Conservation (phyloP, 768 basidiomycete genomes). For the Leccinum olivaceopallidum region DNA sequence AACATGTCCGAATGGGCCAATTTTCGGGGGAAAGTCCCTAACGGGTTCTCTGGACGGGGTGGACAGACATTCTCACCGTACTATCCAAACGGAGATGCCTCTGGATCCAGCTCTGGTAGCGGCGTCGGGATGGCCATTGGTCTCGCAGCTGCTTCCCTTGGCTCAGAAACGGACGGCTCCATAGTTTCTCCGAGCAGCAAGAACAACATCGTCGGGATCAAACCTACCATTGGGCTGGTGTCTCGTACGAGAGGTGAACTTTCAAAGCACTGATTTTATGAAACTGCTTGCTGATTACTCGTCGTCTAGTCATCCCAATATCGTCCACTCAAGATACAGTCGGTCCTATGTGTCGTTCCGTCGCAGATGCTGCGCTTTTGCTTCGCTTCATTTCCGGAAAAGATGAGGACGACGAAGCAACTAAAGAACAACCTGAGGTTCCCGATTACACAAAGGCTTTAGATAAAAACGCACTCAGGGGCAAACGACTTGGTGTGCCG, state of each 20-base stretch:
- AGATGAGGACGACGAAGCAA: slow-evolving; percentile 54
- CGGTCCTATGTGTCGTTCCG: slow-evolving; percentile 55
- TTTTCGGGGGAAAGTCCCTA: slow-evolving; percentile 39
- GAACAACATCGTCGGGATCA: slow-evolving; percentile 45
- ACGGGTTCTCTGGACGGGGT: slow-evolving; percentile 48
- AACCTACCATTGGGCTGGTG: slow-evolving; percentile 42
- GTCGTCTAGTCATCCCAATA: slow-evolving; percentile 50
- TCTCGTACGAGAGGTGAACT: slow-evolving; percentile 37
- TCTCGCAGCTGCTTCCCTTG: slow-evolving; percentile 43
- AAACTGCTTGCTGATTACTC: neutral
- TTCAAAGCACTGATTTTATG: neutral
- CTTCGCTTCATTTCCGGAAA: slow-evolving; percentile 53
- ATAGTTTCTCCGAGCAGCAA: slow-evolving; percentile 43
- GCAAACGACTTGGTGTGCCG: slow-evolving; percentile 57
- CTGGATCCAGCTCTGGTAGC: slow-evolving; percentile 45
- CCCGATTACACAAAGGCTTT: slow-evolving; percentile 61
- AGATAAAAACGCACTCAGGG: slow-evolving; percentile 44
- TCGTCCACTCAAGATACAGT: slow-evolving; percentile 59
- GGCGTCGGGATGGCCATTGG: slow-evolving; percentile 44
- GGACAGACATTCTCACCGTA: slow-evolving; percentile 46
- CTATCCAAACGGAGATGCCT: slow-evolving; percentile 40
- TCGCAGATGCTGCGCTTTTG: slow-evolving; percentile 56
- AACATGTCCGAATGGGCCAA: slow-evolving; percentile 48
- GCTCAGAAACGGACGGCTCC: slow-evolving; percentile 51
- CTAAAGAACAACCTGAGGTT: slow-evolving; percentile 50